Percentiles rank a stretch among this genome's conserved stretches.
phyloP scores from a whole-genome alignment of 768 basidiomycete species.

The Astraeus odoratus region DNA sequence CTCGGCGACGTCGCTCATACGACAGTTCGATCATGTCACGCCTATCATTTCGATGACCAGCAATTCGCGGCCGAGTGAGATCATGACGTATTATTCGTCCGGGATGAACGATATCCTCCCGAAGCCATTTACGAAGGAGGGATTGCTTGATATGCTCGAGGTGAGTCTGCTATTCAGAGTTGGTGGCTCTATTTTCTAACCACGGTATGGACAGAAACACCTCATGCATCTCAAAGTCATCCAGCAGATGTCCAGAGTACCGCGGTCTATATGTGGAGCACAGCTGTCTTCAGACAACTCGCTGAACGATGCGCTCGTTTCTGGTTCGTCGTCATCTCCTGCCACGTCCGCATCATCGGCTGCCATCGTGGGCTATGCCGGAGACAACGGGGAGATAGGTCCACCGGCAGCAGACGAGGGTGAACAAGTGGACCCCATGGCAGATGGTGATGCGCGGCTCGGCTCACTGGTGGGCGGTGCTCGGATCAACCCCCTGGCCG shows the following conservation, averaged over 20 bases:
- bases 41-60: conserved; percentile 99
- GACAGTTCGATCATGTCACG: conserved; percentile 91
- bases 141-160: conserved; percentile 88
- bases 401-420: background rate
- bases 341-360: conserved; percentile 7
- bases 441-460: no score
- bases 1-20: conserved; percentile 85
- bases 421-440: background rate
- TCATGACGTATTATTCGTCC: conserved; percentile 66
- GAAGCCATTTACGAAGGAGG: conserved; percentile 96
- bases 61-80: conserved; percentile 88
- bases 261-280: conserved; percentile 62
- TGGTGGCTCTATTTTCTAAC: background rate
- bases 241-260: conserved; percentile 64
- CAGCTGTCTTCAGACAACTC: conserved; percentile 42
- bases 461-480: conserved; percentile 34
- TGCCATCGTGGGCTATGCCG: conserved; percentile 26
- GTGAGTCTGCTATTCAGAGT: conserved; percentile 28
- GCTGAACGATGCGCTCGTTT: conserved; percentile 50
- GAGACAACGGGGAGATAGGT: background rate
- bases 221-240: conserved; percentile 82
- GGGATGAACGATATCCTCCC: conserved; percentile 97
- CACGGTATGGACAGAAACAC: conserved; percentile 55
- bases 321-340: conserved; percentile 23
- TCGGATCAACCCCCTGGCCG: conserved; percentile 75